These are phyloP conservation scores for Trametes meyenii DNA, from an alignment of 768 basidiomycete genomes.

Conservation along the genomic window DNA sequence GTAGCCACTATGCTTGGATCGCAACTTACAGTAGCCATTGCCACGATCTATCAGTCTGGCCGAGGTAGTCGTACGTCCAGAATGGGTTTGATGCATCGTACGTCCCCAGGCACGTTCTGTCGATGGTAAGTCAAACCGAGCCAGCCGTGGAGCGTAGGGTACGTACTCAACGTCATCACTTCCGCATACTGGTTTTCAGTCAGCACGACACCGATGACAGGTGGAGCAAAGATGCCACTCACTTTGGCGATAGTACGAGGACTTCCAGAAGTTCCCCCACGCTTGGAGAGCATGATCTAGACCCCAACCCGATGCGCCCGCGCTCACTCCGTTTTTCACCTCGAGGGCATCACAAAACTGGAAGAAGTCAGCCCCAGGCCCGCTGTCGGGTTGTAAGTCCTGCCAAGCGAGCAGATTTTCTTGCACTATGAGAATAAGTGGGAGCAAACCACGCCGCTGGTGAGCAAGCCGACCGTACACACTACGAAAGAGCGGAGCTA, in stretches of 20 bases:
- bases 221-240: conserved; percentile 29
- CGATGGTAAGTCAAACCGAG: too few relatives aligned
- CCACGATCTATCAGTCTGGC: conserved; percentile 62
- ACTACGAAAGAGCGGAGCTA: background rate
- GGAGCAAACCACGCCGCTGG: too few relatives aligned
- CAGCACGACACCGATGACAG: background rate
- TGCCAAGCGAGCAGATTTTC: conserved; percentile 68
- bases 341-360: conserved; percentile 65
- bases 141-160: background rate
- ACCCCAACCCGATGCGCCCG: conserved; percentile 57
- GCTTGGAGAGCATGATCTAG: conserved; percentile 55
- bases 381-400: conserved; percentile 49
- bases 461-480: background rate
- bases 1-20: too few relatives aligned
- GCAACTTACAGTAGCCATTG: conserved; percentile 56
- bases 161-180: conserved; percentile 47
- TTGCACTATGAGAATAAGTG: conserved; percentile 25
- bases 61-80: conserved; percentile 55
- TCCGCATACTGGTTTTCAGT: conserved; percentile 51
- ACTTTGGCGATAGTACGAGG: conserved; percentile 45
- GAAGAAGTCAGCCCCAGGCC: conserved; percentile 49
- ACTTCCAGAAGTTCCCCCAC: conserved; percentile 60
- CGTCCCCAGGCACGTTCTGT: conserved; percentile 41
- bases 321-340: conserved; percentile 53
- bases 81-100: conserved; percentile 39